Evolutionary conservation across 306 rosid genomes (phyloP), one percentile per base, ranked within the genome.

Genomic region (Aeschynomene evenia): DNA sequence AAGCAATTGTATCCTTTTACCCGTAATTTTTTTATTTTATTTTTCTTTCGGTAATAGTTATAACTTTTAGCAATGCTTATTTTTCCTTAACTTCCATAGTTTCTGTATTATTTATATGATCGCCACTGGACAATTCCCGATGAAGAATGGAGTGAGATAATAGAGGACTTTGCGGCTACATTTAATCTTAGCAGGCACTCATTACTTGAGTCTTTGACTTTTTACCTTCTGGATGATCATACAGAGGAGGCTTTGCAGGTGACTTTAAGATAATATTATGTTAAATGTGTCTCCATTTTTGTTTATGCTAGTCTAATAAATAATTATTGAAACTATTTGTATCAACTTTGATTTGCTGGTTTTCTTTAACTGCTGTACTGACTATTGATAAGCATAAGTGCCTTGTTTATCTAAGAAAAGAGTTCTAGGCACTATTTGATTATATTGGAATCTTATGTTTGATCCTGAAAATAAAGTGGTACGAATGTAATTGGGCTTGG

Each of bases 1-100:
- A 87, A 86, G 99, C 99, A 53, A 95, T 87, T 77, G 99, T 91
- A 95, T 95, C 99, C 96, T 91, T 79, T 63, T 76, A n/a, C 28
- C 70, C 33, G 51, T 42, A 12, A 20, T 2, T 39, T 65, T 39
- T 68, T 3, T 45, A 3, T 45, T 62, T 13, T 26, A 19, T 68
- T 12, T 65, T 68, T 51, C 18, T 81, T 28, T 68, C 26, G 16
- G 8, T 74, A 26, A 8, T 46, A 29, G 65, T 61, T 65, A 69
- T 53, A 73, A 52, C 63, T 59, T 68, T 39, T 24, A 49, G 46
- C 50, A 15, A 26, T 55, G 49, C 53, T 29, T 19, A 21, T 48
- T 76, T 28, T 82, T 76, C 88, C 95, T 87, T 89, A 86, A 86
- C 81, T 23, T 68, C 61, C 67, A 6, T 55, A 95, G 99, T 85